phyloP scores from a whole-genome alignment of 2,329 filamentous ascomycete species.

The Elsinoe batatas region DNA sequence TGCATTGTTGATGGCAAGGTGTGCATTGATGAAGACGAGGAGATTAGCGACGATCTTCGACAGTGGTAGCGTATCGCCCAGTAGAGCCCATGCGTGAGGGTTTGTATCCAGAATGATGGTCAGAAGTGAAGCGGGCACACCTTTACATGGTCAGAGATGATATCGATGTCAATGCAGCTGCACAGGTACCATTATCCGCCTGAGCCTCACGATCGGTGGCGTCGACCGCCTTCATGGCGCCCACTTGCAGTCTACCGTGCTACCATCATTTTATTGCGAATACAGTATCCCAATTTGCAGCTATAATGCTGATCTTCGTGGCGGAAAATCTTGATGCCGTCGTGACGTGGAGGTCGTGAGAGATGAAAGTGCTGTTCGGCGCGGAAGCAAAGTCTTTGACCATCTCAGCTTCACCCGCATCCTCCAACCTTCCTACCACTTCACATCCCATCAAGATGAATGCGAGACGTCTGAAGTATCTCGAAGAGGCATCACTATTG shows the following conservation, averaged over 20 bases:
- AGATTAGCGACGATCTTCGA: conserved; percentile 78
- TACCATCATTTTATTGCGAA: too few relatives aligned
- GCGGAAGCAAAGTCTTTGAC: too few relatives aligned
- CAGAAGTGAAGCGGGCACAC: conserved; percentile 65
- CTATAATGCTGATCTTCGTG: too few relatives aligned
- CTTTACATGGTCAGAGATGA: conserved; percentile 24
- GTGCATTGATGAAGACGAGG: conserved; percentile 93
- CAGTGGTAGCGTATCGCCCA: conserved; percentile 65
- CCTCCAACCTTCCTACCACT: background rate
- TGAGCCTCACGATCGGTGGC: conserved; percentile 39
- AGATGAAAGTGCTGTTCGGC: too few relatives aligned
- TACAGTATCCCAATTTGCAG: too few relatives aligned
- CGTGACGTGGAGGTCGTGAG: too few relatives aligned
- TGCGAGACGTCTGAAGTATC: background rate
- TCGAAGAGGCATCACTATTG: conserved; percentile 5
- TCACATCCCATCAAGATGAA: background rate
- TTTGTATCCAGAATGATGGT: conserved; percentile 93
- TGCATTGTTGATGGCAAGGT: conserved; percentile 84
- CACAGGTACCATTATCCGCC: conserved; percentile 19
- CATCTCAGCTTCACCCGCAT: background rate
- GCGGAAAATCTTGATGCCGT: too few relatives aligned
- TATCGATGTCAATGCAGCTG: background rate
- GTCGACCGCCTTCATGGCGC: conserved; percentile 56
- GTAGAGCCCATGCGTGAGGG: conserved; percentile 80
- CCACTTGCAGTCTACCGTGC: too few relatives aligned